Conservation (phyloP, 2,329 filamentous ascomycete species). For the Penicillium aurantiogriseum region DNA sequence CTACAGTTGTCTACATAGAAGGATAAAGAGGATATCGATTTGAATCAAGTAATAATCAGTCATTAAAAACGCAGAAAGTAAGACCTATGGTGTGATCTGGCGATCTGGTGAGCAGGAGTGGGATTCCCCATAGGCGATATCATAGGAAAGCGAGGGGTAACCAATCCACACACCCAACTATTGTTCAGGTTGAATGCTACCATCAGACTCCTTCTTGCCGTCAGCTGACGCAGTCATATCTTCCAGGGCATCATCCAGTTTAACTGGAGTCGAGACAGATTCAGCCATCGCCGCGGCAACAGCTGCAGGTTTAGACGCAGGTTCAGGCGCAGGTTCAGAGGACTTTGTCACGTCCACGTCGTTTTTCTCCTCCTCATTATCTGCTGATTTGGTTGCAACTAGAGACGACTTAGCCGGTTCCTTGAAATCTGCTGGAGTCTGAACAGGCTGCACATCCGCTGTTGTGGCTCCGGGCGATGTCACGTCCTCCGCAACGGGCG, state of each 20-base stretch:
- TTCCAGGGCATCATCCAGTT: slow-evolving; percentile 25
- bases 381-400: not conserved
- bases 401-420: not conserved
- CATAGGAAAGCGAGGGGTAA: not conserved
- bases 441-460: slow-evolving; percentile 4
- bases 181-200: slow-evolving; percentile 13
- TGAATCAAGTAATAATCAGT: not conserved
- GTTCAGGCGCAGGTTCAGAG: slow-evolving; percentile 1
- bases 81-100: not conserved
- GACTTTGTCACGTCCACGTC: not conserved
- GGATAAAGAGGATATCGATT: not conserved
- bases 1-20: not conserved
- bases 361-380: not conserved
- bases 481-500: slow-evolving; percentile 9
- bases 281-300: slow-evolving; percentile 6
- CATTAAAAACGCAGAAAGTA: not conserved
- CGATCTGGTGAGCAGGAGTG: not conserved
- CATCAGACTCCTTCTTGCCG: slow-evolving; percentile 28
- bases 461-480: slow-evolving; percentile 2
- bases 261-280: slow-evolving; percentile 3
- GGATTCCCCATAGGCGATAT: not conserved
- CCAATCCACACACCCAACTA: not conserved
- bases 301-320: not conserved
- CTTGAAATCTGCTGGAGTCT: not conserved
- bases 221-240: slow-evolving; percentile 26